Evolutionary conservation across 192 early-diverging fungal species (phyloP), one percentile per base, ranked within the genome.

Genomic region (Gamsiella multidivaricata): DNA sequence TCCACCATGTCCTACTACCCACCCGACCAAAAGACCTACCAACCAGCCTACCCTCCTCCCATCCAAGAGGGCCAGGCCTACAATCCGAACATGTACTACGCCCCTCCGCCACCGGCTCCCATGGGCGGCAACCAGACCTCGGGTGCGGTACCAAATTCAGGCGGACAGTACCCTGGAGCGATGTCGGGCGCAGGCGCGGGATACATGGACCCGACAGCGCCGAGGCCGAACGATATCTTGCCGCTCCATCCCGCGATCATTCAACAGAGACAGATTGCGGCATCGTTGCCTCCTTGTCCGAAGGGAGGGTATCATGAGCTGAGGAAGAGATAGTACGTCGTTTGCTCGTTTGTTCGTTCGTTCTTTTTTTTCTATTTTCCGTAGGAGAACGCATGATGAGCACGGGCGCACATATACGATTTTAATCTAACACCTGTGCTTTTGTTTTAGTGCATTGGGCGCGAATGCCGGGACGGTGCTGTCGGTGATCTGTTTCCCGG

Each of bases 261-360:
- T 22, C 57, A 76, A 23, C 73, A 76, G 31, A 64, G 73, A n/a
- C 73, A 62, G 33, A 76, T 76, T 37, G 73, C 73, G 10, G 73
- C 73, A 1, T 23, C 65, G 8, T 20, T 76, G 4, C 73, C 65
- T n/a, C 73, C 73, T 9, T 76, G 73, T 55, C 73, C 73, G 0
- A 52, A 42, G 15, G 73, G 73, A 36, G 73, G 73, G 39, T 68
- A 76, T 34, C 73, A 76, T 56, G 73, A 76, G 41, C 33, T 76
- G 56, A 25, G 73, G 31, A 37, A 42, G 2, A 57, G 33, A 1
- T 15, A 76, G 73, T 76, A 76, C 10, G 72, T 45, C n/a, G n/a
- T n/a, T n/a, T n/a, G n/a, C n/a, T n/a, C n/a, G n/a, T n/a, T n/a
- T n/a, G n/a, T n/a, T n/a, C n/a, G 7, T 56, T 15, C 12, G 3